Base-by-base conservation (phyloP, 306 rosid species). In the Lathyrus oleraceus region DNA sequence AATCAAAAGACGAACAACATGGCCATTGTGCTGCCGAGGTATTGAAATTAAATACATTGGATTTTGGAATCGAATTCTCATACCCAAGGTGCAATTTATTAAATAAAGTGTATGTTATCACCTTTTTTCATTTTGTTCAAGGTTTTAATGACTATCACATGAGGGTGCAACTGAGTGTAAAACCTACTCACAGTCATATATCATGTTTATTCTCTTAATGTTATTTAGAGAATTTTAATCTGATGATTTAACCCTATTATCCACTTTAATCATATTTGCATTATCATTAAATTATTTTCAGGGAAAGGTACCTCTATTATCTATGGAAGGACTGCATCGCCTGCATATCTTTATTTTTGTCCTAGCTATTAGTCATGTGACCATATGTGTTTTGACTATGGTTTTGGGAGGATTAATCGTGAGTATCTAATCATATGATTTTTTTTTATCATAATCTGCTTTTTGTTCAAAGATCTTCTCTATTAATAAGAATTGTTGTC, bases 261-360 rank as follows among this genome's bases (percentile, higher is more conserved):
- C 5, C 1, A 16, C 54, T 48, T 16, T 48, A 51, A 51, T 51
- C 57, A 51, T 51, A 51, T 8, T 19, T 51, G 57, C 36, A 25
- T 30, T 16, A 16, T 63, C 28, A 42, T 53, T 35, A 7, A 35
- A 2, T 35, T 59, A 4, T 27, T 76, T 84, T 54, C 90, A 92
- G 98, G 10, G 66, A 32, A 87, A 86, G 84, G 96, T 86, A 10
- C 96, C 98, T 48, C 59, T 92, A 3, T 74, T 93, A 56, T 86
- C 97, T 17, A 9, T 72, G 12, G 94, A 93, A 74, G 98, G 88
- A 8, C 53, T 90, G 65, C 97, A 93, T 74, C 97, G 90, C 48
- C 74, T 93, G 27, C 96, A 90, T 64, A 88, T 87, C 81, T 93
- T 93, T 75, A 90, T 93, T 78, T 90, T 93, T 74, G 87, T 90